phyloP scores from a whole-genome alignment of 2,329 filamentous ascomycete species.

The Colletotrichum viniferum region DNA sequence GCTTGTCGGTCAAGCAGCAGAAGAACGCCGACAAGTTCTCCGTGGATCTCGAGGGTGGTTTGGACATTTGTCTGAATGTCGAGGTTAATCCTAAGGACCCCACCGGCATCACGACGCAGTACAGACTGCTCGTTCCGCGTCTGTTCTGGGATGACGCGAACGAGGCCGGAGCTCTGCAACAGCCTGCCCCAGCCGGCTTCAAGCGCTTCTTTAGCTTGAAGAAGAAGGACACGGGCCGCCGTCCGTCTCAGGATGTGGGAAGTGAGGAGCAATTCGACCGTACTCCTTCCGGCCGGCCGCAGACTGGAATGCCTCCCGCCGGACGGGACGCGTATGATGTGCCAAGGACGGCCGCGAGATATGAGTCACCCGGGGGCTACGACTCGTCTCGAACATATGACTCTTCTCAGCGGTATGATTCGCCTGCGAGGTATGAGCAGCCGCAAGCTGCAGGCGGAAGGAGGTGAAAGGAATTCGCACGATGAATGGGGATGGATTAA shows the following conservation, averaged over 20 bases:
- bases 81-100: constrained; percentile 88
- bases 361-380: constrained; percentile 5
- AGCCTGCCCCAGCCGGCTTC: constrained; percentile 39
- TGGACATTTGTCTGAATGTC: constrained; percentile 88
- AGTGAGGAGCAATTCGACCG: constrained; percentile 4
- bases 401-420: constrained; percentile 3
- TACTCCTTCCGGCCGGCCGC: background rate
- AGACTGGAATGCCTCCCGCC: background rate
- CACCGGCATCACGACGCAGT: constrained; percentile 84
- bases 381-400: constrained; percentile 8
- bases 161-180: constrained; percentile 22
- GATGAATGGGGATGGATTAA: background rate
- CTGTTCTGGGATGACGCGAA: constrained; percentile 61
- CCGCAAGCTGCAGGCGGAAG: background rate
- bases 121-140: constrained; percentile 83
- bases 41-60: constrained; percentile 80
- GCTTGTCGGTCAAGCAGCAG: constrained; percentile 65
- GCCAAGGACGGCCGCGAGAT: background rate
- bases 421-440: constrained; percentile 4
- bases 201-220: constrained; percentile 52
- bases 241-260: background rate
- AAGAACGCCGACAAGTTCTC: constrained; percentile 57
- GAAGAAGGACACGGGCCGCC: constrained; percentile 27
- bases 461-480: background rate
- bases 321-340: constrained; percentile 17